Base-by-base conservation (phyloP, 1,284 basidiomycete genomes). In the Ustilago nuda region DNA sequence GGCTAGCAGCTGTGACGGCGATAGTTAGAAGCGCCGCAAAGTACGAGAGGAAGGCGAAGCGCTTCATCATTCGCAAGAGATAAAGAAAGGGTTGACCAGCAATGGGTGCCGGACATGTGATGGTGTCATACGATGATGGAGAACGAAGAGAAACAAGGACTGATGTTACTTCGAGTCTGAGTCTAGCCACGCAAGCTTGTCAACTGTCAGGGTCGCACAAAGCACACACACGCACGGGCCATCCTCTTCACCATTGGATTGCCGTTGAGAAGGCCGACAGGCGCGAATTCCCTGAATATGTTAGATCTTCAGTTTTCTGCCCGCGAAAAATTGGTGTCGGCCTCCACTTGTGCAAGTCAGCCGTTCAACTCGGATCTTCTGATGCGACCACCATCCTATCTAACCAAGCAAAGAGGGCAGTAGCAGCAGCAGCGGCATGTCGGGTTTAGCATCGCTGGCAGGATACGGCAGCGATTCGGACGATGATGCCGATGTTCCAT, bases 391-490 rank as follows among this genome's bases (percentile, higher is more conserved):
- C 23, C 50, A 52, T 48, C 45, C 30, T n/a, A 35, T 45, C 43
- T 17, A 36, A 15, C n/a, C 1, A 33, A 33, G 50, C 9, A 32
- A 51, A 11, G 12, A 37, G 35, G 19, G 36, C 35, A 54, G 52
- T 43, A 54, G 35, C 53, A 73, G 23, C n/a, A 13, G 36, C 35
- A 54, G 52, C 51, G 50, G 35, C 48, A 73, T 68, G 71, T 50
- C 66, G 5, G 72, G 66, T 8, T 52, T 74, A 19, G 60, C 72
- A 56, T 69, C 59, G 43, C 72, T 74, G 12, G 63, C 63, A 23
- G 66, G 63, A 15, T 74, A 74, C 53, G 66, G 60, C 27, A 74
- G 72, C 56, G 72, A 74, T 53, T 74, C 72, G 33, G 72, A 74
- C 17, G 50, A 52, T 8, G 62, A 66, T 6, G 53, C 46, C 2